Percentiles rank a stretch among this genome's conserved stretches.
phyloP scores from a whole-genome alignment of 345 rosid species.

The Corchorus capsularis region DNA sequence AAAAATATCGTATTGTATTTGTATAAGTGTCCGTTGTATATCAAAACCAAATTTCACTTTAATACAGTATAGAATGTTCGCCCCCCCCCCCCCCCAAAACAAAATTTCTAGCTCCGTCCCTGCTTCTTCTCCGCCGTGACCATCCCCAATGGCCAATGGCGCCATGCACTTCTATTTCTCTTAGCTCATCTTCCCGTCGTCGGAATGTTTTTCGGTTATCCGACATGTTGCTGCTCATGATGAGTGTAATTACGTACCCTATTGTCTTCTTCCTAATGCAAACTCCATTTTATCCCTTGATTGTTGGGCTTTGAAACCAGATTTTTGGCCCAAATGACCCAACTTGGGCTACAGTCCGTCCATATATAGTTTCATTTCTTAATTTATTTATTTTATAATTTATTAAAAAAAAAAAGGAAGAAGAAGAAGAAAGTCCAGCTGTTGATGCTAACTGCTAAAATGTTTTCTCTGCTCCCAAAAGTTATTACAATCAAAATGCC shows the following conservation, averaged over 20 bases:
- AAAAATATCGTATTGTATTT: too few species aligned
- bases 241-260: too few species aligned
- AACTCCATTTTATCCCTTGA: background rate
- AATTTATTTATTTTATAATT: too few species aligned
- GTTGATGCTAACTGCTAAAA: background rate
- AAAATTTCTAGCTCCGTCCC: too few species aligned
- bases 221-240: background rate
- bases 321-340: background rate
- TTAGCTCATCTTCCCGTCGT: conserved; percentile 10
- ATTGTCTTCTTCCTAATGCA: too few species aligned
- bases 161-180: conserved; percentile 26
- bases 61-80: too few species aligned
- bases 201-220: background rate
- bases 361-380: too few species aligned
- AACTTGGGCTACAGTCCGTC: background rate
- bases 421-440: too few species aligned
- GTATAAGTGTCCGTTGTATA: too few species aligned
- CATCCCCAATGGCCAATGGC: background rate
- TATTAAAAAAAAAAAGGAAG: background rate
- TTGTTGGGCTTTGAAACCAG: background rate
- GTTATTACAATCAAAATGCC: background rate
- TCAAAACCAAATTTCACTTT: too few species aligned
- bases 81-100: too few species aligned
- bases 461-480: background rate
- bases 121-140: background rate